These are phyloP conservation scores for Cytauxzoon felis DNA, from an alignment of 169 alveolate genomes.

Conservation along the genomic window DNA sequence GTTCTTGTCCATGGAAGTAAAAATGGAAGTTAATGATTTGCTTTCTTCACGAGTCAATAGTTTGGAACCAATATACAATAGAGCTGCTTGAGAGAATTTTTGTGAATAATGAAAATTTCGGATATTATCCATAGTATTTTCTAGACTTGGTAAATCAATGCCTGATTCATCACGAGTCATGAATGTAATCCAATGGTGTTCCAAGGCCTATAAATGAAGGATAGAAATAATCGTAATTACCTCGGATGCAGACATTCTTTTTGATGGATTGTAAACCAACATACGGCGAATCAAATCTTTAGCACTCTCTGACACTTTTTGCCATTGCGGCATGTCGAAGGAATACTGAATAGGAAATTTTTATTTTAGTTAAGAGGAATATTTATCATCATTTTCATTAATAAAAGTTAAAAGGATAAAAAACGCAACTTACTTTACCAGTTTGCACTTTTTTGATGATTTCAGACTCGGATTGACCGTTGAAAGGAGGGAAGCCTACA, in stretches of 20 bases:
- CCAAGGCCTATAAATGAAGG: slow-evolving; percentile 68
- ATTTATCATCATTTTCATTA: background rate
- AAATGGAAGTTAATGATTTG: slow-evolving; percentile 82
- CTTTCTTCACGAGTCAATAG: slow-evolving; percentile 86
- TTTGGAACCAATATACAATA: slow-evolving; percentile 86
- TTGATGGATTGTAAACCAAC: slow-evolving; percentile 81
- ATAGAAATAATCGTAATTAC: background rate
- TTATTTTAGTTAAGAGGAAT: background rate
- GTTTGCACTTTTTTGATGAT: slow-evolving; percentile 82
- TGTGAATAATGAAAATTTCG: slow-evolving; percentile 81
- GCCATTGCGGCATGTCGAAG: slow-evolving; percentile 78
- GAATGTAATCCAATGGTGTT: slow-evolving; percentile 85
- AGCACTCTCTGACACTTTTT: slow-evolving; percentile 81
- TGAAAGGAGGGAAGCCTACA: slow-evolving; percentile 86
- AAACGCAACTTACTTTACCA: slow-evolving; percentile 63
- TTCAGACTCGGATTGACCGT: slow-evolving; percentile 83
- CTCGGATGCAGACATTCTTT: slow-evolving; percentile 81
- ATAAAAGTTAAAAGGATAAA: background rate
- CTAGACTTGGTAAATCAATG: slow-evolving; percentile 75
- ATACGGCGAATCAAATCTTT: slow-evolving; percentile 81
- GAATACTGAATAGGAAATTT: too few species aligned
- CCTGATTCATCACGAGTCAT: slow-evolving; percentile 66
- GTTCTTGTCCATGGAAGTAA: slow-evolving; percentile 86
- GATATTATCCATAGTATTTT: slow-evolving; percentile 74
- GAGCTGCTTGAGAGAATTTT: slow-evolving; percentile 87